Evolutionary conservation across 140 eudicot species (phyloP).

Genomic region (Flaveria floridana): DNA sequence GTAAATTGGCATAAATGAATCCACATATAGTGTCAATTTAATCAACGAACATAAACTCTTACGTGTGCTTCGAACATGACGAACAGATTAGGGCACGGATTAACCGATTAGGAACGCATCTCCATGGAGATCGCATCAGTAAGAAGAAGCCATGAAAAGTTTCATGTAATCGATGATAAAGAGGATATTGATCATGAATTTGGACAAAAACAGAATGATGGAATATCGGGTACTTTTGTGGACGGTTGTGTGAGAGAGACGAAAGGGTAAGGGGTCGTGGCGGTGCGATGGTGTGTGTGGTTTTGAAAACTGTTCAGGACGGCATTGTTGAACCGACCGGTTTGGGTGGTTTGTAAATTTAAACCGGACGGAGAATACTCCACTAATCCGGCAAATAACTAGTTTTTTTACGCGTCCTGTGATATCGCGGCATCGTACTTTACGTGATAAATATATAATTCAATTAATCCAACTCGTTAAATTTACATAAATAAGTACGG

Average conservation of each 20-base stretch:
- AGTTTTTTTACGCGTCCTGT: no score
- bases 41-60: conserved; percentile 20
- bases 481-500: no score
- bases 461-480: no score
- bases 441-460: no score
- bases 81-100: conserved; percentile 28
- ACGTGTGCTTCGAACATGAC: conserved; percentile 92
- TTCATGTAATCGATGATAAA: conserved; percentile 8
- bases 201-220: background rate
- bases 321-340: background rate
- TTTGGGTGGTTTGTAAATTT: background rate
- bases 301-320: background rate
- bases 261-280: conserved; percentile 21
- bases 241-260: conserved; percentile 24
- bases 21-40: background rate
- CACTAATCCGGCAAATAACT: no score
- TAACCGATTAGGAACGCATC: conserved; percentile 13
- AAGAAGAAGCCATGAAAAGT: background rate
- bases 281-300: conserved; percentile 30
- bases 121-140: conserved; percentile 24
- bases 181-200: background rate
- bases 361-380: no score
- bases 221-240: conserved; percentile 20
- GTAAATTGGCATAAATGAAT: background rate
- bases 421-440: no score